These are phyloP conservation scores for Colletotrichum brevisporum DNA, from an alignment of 2,329 filamentous ascomycete species.

Conservation along the genomic window DNA sequence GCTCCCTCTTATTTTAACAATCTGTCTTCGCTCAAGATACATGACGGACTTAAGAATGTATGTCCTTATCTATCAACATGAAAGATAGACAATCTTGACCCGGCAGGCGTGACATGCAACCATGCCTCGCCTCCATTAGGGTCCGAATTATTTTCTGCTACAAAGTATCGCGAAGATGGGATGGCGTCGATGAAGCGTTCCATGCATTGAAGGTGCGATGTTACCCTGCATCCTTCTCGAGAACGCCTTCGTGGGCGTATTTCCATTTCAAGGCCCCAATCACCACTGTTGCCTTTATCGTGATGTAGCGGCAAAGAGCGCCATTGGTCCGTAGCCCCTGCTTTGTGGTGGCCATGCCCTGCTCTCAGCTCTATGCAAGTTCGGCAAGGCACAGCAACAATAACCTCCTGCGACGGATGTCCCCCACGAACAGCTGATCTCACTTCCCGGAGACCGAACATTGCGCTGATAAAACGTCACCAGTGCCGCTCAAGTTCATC, in stretches of 20 bases:
- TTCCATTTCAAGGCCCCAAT: no score
- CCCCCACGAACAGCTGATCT: not conserved
- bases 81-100: not conserved
- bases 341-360: slow-evolving; percentile 29
- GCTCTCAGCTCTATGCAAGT: slow-evolving; percentile 30
- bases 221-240: no score
- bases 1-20: not conserved
- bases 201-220: no score
- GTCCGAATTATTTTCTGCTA: no score
- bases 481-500: no score
- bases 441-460: not conserved
- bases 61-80: not conserved
- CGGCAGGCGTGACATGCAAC: no score
- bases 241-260: no score
- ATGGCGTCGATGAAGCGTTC: no score
- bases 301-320: not conserved
- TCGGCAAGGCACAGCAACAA: not conserved
- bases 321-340: slow-evolving; percentile 23
- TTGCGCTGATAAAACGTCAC: not conserved
- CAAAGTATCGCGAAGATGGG: no score
- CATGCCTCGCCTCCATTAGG: no score
- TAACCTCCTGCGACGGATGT: not conserved
- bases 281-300: slow-evolving; percentile 1
- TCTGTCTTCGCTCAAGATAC: not conserved
- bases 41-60: not conserved